Evolutionary conservation across 2,329 filamentous ascomycete genomes (phyloP), one percentile per base, ranked within the genome.

Genomic region (Fusarium sp.): DNA sequence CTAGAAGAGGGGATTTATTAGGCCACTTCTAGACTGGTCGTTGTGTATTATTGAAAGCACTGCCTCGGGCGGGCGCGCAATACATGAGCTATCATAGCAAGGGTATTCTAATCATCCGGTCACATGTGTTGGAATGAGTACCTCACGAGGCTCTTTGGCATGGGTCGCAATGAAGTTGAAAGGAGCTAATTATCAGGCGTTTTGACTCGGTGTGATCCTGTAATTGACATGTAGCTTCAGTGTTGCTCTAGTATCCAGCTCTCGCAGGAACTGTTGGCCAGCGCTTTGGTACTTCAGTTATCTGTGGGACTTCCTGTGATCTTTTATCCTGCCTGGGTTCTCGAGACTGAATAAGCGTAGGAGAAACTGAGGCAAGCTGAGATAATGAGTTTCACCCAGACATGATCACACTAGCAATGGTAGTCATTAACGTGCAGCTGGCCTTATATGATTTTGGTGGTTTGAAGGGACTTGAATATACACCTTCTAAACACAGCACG

Each of bases 21-120:
- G 31, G 28, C 29, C 12, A 53, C 20, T 49, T 42, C 31, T 18
- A 33, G 28, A 26, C 46, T n/a, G 26, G 39, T 43, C 35, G 31
- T 33, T 16, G 33, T n/a, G 35, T 42, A 41, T 38, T 23, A 21
- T 33, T 49, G 28, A 43, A 59, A 42, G 47, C 49, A 59, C 58
- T 56, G 56, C 66, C 65, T 68, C 52, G 41, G 49, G 33, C 33
- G 55, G 46, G 54, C 57, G 59, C 50, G 57, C 61, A 60, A 55
- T 49, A 8, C 16, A 33, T 33, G 59, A 65, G 23, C n/a, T 42
- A 60, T 52, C 39, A 57, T 57, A 38, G 55, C 43, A 29, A 46
- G 37, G 50, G 38, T 46, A 57, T 54, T 66, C 29, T 31, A 37
- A 20, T 23, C n/a, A n/a, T n/a, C n/a, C n/a, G 55, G 61, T 65